Percentiles rank a stretch among this genome's conserved stretches.
Evolutionary conservation across 2,329 filamentous ascomycete species (phyloP).

Genomic region (Aureobasidium subglaciale): DNA sequence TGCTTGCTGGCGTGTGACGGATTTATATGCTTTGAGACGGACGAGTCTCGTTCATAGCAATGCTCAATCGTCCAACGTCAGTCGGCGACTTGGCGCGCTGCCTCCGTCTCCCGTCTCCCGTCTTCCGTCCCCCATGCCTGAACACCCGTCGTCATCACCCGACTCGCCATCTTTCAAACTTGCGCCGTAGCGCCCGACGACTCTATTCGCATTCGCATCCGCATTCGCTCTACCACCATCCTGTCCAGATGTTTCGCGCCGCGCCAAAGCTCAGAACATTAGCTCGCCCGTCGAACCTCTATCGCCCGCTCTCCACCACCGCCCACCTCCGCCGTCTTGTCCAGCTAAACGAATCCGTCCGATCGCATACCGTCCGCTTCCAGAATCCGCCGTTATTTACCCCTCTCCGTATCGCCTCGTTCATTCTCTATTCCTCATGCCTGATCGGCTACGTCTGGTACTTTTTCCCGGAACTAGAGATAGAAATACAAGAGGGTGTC

Average conservation of each 20-base stretch:
- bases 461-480: conserved; percentile 23
- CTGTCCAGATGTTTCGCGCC: conserved; percentile 13
- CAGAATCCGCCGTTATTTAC: conserved; percentile 29
- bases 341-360: not conserved
- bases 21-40: not conserved
- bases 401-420: conserved; percentile 22
- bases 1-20: conserved; percentile 26
- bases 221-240: not conserved
- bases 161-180: not conserved
- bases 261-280: conserved; percentile 7
- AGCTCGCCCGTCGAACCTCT: not conserved
- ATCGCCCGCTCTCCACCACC: conserved; percentile 1
- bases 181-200: not conserved
- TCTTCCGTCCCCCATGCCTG: not conserved
- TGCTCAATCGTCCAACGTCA: conserved; percentile 9
- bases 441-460: conserved; percentile 19
- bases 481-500: conserved; percentile 23
- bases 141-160: not conserved
- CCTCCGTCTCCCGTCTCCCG: not conserved
- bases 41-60: not conserved
- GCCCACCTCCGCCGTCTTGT: not conserved
- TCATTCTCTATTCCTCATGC: conserved; percentile 22
- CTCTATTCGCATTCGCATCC: not conserved
- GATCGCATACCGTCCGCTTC: conserved; percentile 31
- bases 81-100: not conserved